Evolutionary conservation across 139 green algal species (phyloP).

Genomic region (Closterium sp.): DNA sequence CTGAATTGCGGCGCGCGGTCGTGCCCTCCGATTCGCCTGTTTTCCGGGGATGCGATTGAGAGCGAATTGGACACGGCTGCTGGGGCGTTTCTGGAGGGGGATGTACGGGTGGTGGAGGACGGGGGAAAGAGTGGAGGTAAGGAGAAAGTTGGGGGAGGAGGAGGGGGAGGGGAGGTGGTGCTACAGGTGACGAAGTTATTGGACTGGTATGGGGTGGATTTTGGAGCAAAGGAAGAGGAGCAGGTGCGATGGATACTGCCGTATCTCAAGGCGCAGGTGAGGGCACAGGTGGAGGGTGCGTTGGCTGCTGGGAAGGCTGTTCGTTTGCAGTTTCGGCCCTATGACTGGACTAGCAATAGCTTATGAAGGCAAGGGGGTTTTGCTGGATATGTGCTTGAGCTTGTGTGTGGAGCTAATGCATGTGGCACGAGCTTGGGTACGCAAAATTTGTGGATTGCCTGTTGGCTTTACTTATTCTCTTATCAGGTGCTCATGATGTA

Average conservation of each 20-base stretch:
- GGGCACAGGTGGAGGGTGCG: neutral
- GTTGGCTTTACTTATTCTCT: too few relatives aligned
- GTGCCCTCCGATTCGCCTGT: constrained; percentile 90
- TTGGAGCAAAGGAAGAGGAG: constrained; percentile 31
- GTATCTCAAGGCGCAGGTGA: constrained; percentile 2
- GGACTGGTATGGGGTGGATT: constrained; percentile 60
- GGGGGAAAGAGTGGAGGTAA: neutral
- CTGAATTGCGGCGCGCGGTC: constrained; percentile 89
- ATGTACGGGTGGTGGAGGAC: constrained; percentile 66
- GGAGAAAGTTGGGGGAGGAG: neutral
- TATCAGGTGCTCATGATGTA: too few relatives aligned
- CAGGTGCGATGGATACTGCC: constrained; percentile 19
- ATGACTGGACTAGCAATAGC: neutral
- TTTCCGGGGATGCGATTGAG: constrained; percentile 73
- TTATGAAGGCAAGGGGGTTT: neutral
- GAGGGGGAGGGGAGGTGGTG: neutral
- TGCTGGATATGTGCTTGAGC: neutral
- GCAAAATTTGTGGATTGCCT: too few relatives aligned
- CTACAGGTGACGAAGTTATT: constrained; percentile 84
- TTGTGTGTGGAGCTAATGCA: too few relatives aligned
- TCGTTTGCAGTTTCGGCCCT: neutral
- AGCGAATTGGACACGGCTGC: constrained; percentile 66
- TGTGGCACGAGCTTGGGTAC: too few relatives aligned
- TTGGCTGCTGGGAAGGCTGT: neutral
- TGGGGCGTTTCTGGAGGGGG: constrained; percentile 61